Percentiles rank a stretch among this genome's conserved stretches.
phyloP scores from a whole-genome alignment of 495 filamentous ascomycete genomes.

The Neurospora sp. region DNA sequence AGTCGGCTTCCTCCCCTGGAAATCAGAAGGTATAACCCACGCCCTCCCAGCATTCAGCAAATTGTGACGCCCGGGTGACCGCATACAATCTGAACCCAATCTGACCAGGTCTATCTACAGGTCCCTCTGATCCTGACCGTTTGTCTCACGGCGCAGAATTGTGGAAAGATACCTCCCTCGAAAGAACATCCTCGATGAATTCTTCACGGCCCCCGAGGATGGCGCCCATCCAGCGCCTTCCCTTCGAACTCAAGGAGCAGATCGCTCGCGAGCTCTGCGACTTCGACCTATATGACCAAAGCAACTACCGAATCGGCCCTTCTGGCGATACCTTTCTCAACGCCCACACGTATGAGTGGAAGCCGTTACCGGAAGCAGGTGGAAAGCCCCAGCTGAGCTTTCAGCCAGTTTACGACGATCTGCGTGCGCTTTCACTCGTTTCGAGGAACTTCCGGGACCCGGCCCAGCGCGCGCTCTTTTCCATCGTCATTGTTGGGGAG shows the following conservation, averaged over 20 bases:
- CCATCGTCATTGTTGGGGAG: neutral
- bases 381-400: neutral
- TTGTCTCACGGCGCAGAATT: neutral
- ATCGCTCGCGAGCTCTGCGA: neutral
- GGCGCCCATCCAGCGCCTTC: neutral
- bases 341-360: neutral
- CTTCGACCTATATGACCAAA: neutral
- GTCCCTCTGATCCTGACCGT: neutral
- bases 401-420: neutral
- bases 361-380: neutral
- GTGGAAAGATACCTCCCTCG: neutral
- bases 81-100: neutral
- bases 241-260: neutral
- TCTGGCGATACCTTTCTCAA: neutral
- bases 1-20: neutral
- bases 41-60: neutral
- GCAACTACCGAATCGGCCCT: neutral
- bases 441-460: neutral
- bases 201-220: neutral
- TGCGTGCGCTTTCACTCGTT: neutral
- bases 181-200: neutral
- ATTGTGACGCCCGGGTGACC: neutral
- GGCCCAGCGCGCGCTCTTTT: neutral
- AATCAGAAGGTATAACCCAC: neutral
- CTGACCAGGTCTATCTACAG: neutral